phyloP scores from a whole-genome alignment of 208 protist genomes.

The Trypanosoma cruzi region DNA sequence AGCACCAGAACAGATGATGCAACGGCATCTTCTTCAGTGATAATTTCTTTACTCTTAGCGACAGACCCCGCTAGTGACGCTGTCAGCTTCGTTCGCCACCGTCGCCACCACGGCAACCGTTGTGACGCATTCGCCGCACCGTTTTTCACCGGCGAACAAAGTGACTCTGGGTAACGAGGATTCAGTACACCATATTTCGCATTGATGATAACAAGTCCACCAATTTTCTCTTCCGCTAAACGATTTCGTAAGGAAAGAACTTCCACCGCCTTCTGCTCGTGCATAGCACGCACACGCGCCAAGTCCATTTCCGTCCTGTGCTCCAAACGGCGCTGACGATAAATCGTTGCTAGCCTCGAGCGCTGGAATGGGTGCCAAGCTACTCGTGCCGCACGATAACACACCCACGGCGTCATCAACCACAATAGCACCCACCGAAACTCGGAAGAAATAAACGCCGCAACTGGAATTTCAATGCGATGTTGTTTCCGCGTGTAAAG shows the following conservation, averaged over 20 bases:
- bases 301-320: conserved; percentile 80
- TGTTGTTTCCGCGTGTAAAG: conserved; percentile 72
- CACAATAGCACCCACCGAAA: conserved; percentile 53
- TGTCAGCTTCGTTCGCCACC: neutral
- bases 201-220: conserved; percentile 87
- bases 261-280: conserved; percentile 78
- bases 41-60: conserved; percentile 7
- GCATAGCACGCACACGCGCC: conserved; percentile 55
- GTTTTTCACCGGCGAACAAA: neutral
- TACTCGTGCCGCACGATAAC: conserved; percentile 51
- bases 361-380: conserved; percentile 58
- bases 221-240: conserved; percentile 60
- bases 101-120: conserved; percentile 2
- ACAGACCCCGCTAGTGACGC: neutral
- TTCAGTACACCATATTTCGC: conserved; percentile 83
- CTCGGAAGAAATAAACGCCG: conserved; percentile 57
- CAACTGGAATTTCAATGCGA: conserved; percentile 72
- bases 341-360: conserved; percentile 43
- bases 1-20: conserved; percentile 51
- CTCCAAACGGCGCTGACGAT: conserved; percentile 44
- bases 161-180: conserved; percentile 55
- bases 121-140: neutral
- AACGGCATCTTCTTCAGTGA: conserved; percentile 32
- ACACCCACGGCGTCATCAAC: conserved; percentile 52
- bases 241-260: conserved; percentile 43